Percentiles rank a stretch among this genome's conserved stretches.
Conservation (phyloP, 2,329 filamentous ascomycete genomes). For the Lecanosticta acicola region DNA sequence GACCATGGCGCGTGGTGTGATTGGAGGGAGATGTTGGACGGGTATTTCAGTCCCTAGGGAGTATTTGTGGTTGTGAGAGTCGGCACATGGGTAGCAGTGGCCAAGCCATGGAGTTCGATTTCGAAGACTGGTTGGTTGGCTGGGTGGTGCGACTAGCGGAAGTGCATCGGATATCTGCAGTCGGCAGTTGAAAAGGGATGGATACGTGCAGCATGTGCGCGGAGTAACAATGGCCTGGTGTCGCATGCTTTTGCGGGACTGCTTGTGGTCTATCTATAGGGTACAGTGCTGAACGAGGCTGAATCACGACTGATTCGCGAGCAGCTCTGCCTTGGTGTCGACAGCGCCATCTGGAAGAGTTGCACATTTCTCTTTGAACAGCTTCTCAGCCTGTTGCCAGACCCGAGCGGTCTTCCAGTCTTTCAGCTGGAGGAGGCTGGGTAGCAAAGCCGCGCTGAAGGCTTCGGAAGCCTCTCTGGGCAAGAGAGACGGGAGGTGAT, state of each 20-base stretch:
- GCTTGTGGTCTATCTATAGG: constrained; percentile 4
- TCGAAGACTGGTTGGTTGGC: neutral
- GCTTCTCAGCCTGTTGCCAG: constrained; percentile 78
- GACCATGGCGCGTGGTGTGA: constrained; percentile 19
- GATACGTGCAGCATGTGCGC: neutral
- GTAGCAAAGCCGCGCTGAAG: constrained; percentile 73
- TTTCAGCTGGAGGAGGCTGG: constrained; percentile 70
- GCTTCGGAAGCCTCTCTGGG: constrained; percentile 82
- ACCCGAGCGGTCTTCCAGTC: constrained; percentile 66
- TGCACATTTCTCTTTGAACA: constrained; percentile 77
- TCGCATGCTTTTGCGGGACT: neutral
- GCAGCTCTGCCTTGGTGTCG: constrained; percentile 4
- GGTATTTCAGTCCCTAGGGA: constrained; percentile 12
- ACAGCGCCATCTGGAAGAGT: constrained; percentile 50
- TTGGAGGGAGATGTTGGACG: constrained; percentile 23
- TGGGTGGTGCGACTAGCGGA: constrained; percentile 5
- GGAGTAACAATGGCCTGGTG: neutral
- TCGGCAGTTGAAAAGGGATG: neutral
- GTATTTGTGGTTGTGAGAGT: neutral
- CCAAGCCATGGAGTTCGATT: neutral
- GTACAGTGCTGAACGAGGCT: neutral
- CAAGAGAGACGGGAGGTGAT: constrained; percentile 76
- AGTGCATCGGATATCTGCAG: constrained; percentile 5
- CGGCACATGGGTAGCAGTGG: neutral
- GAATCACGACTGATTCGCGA: constrained; percentile 4